Evolutionary conservation across 192 early-diverging fungal genomes (phyloP).

Genomic region (Rhizophlyctis rosea): DNA sequence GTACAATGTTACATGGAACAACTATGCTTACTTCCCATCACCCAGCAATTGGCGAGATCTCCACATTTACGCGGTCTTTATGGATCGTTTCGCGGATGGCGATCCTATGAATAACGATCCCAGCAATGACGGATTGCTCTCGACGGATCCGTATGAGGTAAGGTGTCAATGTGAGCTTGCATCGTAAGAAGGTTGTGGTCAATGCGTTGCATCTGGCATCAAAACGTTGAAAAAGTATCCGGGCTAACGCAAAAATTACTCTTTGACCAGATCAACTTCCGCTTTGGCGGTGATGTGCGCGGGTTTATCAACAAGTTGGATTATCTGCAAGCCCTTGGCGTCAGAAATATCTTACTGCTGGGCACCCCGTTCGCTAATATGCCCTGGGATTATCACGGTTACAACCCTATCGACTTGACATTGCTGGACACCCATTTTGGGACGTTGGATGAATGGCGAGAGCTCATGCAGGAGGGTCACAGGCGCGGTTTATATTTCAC

Average conservation of each 20-base stretch:
- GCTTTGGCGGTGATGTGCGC: constrained; percentile 8
- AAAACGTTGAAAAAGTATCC: too few species aligned
- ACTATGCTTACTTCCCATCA: constrained; percentile 1
- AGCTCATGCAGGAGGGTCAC: not conserved
- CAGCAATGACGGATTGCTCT: too few species aligned
- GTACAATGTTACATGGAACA: not conserved
- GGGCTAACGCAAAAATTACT: not conserved
- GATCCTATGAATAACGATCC: constrained; percentile 15
- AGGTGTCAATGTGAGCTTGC: too few species aligned
- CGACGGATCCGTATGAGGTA: too few species aligned
- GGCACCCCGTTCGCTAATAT: constrained; percentile 7
- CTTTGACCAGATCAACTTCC: not conserved
- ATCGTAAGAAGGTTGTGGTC: too few species aligned
- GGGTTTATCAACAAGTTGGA: not conserved
- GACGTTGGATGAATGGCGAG: constrained; percentile 9
- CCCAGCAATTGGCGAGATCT: constrained; percentile 7
- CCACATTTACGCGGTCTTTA: constrained; percentile 3
- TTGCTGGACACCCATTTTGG: constrained; percentile 11
- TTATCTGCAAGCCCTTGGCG: constrained; percentile 3
- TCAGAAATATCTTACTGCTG: constrained; percentile 1
- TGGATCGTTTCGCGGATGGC: constrained; percentile 16
- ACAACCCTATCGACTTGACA: constrained; percentile 9
- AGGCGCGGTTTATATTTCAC: constrained; percentile 5
- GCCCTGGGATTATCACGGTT: constrained; percentile 1
- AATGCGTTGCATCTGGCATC: too few species aligned